Percentiles rank a stretch among this genome's conserved stretches.
phyloP scores from a whole-genome alignment of 1,284 basidiomycete genomes.

The Malassezia psittaci region DNA sequence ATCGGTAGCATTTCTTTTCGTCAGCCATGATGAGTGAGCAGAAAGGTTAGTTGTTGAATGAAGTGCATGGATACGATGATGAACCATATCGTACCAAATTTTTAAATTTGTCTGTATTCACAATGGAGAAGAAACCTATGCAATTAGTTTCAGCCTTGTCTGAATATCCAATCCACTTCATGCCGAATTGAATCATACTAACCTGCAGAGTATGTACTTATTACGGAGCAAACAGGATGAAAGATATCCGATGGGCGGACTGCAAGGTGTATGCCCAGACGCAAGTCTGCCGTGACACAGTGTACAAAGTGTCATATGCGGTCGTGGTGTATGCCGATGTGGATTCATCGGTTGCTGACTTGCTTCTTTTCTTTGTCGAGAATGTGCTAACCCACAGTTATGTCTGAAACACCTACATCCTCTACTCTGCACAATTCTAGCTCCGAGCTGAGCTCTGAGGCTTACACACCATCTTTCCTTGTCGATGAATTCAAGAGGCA shows the following conservation, averaged over 20 bases:
- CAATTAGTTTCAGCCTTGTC: conserved; percentile 23
- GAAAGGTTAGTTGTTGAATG: too few species aligned
- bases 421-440: too few species aligned
- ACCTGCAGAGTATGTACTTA: conserved; percentile 9
- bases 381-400: neutral
- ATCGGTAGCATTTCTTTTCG: too few species aligned
- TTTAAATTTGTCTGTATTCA: conserved; percentile 19
- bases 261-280: conserved; percentile 6
- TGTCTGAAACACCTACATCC: neutral
- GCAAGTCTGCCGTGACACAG: conserved; percentile 12
- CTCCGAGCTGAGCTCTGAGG: too few species aligned
- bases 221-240: conserved; percentile 6
- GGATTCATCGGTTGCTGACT: conserved; percentile 20
- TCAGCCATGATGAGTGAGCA: too few species aligned
- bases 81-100: conserved; percentile 17
- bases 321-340: conserved; percentile 11
- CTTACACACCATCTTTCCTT: neutral
- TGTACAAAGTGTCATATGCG: conserved; percentile 15
- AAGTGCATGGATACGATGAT: conserved; percentile 1
- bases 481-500: conserved; percentile 15
- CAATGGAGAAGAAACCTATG: conserved; percentile 16
- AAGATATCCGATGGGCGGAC: conserved; percentile 19
- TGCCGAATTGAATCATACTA: neutral
- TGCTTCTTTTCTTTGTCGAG: neutral
- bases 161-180: conserved; percentile 2